Base-by-base conservation (phyloP, 148 eudicot genomes). In the Fallopia convolvulus region DNA sequence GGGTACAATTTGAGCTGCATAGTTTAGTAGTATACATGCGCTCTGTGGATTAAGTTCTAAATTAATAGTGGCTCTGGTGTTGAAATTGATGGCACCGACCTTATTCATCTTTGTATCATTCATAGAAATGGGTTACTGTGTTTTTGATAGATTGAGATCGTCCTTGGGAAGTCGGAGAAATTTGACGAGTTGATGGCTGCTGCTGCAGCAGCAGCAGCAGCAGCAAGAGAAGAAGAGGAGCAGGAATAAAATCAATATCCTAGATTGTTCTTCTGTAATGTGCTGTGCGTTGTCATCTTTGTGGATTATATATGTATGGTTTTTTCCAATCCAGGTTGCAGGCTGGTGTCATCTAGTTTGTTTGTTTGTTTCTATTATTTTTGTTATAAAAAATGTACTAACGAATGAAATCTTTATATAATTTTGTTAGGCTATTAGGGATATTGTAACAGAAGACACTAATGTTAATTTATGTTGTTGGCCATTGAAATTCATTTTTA, bases 141-240 rank as follows among this genome's bases (percentile, higher is more conserved):
- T 17, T 55, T 55, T 55, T 18, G 60, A 42, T 73, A 92, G 97
- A 90, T 92, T 79, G 94, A 92, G 78, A 85, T 92, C 47, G 80
- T 89, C 42, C 85, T 92, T 42, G 94, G 86, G 40, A 92, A 90
- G 81, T 86, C 94, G 0, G 97, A 85, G 46, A 92, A 87, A 13
- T 92, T 92, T 74, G 97, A 92, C 39, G 97, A 92, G 80, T 79
- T 92, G 81, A 92, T 92, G 97, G 97, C 94, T 8, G 88, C 90
- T 40, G 89, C 82, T 76, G 88, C 87, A 52, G 86, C 82, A 47
- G 84, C 82, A 32, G 87, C 84, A 77, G 84, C 82, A 13, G 88
- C 82, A 55, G 60, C 60, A 4, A 18, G 21, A 55, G 44, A 44
- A 0, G 85, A 56, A 32, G 90, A 86, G 70, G 47, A 73, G 60